These are phyloP conservation scores for Baudoinia panamericana DNA, from an alignment of 495 filamentous ascomycete species.

Conservation along the genomic window DNA sequence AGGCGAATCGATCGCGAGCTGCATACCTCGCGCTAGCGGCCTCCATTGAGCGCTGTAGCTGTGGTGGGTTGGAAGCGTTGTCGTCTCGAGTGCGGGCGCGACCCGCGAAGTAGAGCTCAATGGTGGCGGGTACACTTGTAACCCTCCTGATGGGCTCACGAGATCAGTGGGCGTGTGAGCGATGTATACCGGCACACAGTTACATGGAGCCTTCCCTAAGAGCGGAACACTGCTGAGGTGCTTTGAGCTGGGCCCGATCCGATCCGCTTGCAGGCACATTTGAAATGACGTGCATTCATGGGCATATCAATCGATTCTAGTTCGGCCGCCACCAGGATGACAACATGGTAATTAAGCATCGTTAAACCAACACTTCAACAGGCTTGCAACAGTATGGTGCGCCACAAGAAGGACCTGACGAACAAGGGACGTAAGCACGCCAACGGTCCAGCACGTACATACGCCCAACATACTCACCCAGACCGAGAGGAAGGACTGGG, in stretches of 20 bases:
- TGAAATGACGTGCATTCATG: too few relatives aligned
- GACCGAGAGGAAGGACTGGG: constrained; percentile 21
- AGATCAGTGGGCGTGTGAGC: too few relatives aligned
- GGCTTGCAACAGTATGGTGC: constrained; percentile 67
- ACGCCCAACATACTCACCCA: constrained; percentile 29
- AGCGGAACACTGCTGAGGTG: too few relatives aligned
- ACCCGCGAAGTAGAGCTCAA: constrained; percentile 10
- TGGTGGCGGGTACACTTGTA: constrained; percentile 2
- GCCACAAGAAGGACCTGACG: constrained; percentile 85
- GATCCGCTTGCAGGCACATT: too few relatives aligned
- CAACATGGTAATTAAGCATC: too few relatives aligned
- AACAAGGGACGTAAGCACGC: constrained; percentile 40
- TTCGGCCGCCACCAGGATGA: too few relatives aligned
- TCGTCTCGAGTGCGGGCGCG: not conserved
- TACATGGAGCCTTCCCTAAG: too few relatives aligned
- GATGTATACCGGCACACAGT: too few relatives aligned
- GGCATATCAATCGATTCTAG: too few relatives aligned
- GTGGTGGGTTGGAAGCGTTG: not conserved
- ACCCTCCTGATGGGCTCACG: too few relatives aligned
- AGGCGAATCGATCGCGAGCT: constrained; percentile 86
- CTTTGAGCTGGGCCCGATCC: too few relatives aligned
- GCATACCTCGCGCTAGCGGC: constrained; percentile 90
- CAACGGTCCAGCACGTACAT: constrained; percentile 30
- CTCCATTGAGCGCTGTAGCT: constrained; percentile 47
- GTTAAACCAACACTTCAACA: too few relatives aligned